Evolutionary conservation across 2,329 filamentous ascomycete genomes (phyloP).

Genomic region (Cryphonectria japonica): DNA sequence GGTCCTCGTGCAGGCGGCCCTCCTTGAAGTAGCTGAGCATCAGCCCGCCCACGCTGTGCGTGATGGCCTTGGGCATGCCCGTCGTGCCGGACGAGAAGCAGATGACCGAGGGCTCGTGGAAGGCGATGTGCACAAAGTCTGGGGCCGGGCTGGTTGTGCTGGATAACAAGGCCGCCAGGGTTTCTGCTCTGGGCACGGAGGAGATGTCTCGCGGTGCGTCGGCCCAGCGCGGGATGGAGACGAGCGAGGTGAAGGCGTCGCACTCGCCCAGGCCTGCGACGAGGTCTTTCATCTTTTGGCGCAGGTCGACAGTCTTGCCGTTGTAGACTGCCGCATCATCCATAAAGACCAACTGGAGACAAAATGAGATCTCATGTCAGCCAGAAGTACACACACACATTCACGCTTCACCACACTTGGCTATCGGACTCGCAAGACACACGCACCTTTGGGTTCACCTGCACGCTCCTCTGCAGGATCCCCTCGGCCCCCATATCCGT

Average conservation of each 20-base stretch:
- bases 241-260: constrained; percentile 62
- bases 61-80: constrained; percentile 82
- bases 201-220: constrained; percentile 60
- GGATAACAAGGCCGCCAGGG: constrained; percentile 50
- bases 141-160: constrained; percentile 40
- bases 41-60: constrained; percentile 72
- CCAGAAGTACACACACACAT: not conserved
- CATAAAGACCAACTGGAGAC: constrained; percentile 70
- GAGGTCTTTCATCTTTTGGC: constrained; percentile 71
- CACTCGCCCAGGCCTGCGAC: constrained; percentile 65
- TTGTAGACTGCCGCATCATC: constrained; percentile 83
- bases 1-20: constrained; percentile 52
- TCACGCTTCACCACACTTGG: not conserved
- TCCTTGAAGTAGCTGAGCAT: constrained; percentile 65
- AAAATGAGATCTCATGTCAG: not conserved
- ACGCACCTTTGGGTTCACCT: constrained; percentile 70
- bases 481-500: constrained; percentile 86
- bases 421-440: too few species aligned
- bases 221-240: constrained; percentile 69
- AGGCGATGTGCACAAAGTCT: constrained; percentile 64
- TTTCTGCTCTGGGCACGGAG: constrained; percentile 51
- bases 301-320: constrained; percentile 72
- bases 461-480: constrained; percentile 72
- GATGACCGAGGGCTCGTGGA: constrained; percentile 76
- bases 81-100: constrained; percentile 84